Evolutionary conservation across 306 rosid genomes (phyloP), one percentile per base, ranked within the genome.

Genomic region (Trifolium pratense): DNA sequence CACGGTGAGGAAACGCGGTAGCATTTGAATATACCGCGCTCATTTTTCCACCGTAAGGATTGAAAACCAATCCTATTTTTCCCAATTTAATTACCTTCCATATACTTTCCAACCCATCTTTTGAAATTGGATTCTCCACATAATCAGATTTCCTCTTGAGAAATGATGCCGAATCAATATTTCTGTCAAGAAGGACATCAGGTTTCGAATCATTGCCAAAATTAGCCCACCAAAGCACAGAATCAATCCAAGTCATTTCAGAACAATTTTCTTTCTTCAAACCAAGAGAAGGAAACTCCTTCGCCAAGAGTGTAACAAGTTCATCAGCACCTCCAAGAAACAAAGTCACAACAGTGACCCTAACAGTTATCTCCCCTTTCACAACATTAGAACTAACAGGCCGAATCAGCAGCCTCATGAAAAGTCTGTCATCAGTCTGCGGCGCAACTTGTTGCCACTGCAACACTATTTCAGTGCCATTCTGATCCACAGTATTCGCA

Each of bases 41-140:
- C 87, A 84, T 84, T 66, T 51, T 84, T 17, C 85, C 87, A 8
- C 87, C 85, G 56, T 84, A 84, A 63, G 87, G 87, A 26, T 84
- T 84, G 79, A 84, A 84, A 58, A 80, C 81, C 37, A 80, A 49
- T 1, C 87, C 85, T 16, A 68, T 46, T 66, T 78, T 66, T 51
- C 87, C 79, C 73, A 78, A 37, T 5, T 84, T 79, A 20, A 81
- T 52, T 70, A 84, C 55, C 70, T 78, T 65, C 81, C 80, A 84
- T 39, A 84, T 73, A 61, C 73, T 74, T 23, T 84, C 85, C 61
- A 81, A 66, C 45, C 76, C 87, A 2, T 70, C 69, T 70, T 48
- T 77, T 10, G 81, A 34, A 59, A 84, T 80, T 0, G 70, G 64
- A 1, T n/a, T 70, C 81, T 70, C 78, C 26, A 81, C 87, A 16